phyloP scores from a whole-genome alignment of 106 monocot genomes.

The Posidonia australis region DNA sequence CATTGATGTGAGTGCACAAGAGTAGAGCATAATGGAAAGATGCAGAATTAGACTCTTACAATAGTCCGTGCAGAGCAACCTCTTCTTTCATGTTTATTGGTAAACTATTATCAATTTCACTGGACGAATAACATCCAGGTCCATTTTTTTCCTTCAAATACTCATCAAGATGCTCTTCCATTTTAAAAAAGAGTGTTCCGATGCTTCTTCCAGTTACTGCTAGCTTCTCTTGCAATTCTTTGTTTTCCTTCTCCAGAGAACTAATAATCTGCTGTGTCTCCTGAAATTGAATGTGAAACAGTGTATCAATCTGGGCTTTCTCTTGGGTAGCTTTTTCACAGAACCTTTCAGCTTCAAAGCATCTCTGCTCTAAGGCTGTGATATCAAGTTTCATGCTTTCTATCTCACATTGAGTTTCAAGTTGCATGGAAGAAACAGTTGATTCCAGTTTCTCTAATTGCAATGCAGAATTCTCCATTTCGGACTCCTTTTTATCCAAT shows the following conservation, averaged over 20 bases:
- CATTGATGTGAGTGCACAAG: not conserved
- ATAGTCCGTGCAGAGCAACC: not conserved
- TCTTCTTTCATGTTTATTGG: not conserved
- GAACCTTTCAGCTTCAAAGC: constrained; percentile 45
- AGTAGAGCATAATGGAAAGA: not conserved
- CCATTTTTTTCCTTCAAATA: constrained; percentile 8
- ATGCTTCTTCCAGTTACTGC: constrained; percentile 11
- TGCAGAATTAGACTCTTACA: not conserved
- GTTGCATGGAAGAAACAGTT: constrained; percentile 24
- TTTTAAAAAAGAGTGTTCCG: constrained; percentile 18
- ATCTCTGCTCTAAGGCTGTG: constrained; percentile 45
- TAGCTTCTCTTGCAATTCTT: constrained; percentile 23
- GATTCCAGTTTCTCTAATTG: constrained; percentile 51
- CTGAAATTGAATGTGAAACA: constrained; percentile 19
- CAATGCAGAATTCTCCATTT: constrained; percentile 35
- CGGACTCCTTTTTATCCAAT: constrained; percentile 33
- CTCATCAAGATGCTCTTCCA: constrained; percentile 28
- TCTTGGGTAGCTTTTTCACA: constrained; percentile 29
- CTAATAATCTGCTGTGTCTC: constrained; percentile 31
- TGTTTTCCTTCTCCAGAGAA: constrained; percentile 39
- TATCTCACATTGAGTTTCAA: constrained; percentile 80
- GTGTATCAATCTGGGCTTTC: constrained; percentile 13
- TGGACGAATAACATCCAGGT: not conserved
- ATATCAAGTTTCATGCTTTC: constrained; percentile 81
- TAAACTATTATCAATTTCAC: not conserved